Evolutionary conservation across 805 yeast species (phyloP), one percentile per base, ranked within the genome.

Genomic region (Komagataella pastoris): DNA sequence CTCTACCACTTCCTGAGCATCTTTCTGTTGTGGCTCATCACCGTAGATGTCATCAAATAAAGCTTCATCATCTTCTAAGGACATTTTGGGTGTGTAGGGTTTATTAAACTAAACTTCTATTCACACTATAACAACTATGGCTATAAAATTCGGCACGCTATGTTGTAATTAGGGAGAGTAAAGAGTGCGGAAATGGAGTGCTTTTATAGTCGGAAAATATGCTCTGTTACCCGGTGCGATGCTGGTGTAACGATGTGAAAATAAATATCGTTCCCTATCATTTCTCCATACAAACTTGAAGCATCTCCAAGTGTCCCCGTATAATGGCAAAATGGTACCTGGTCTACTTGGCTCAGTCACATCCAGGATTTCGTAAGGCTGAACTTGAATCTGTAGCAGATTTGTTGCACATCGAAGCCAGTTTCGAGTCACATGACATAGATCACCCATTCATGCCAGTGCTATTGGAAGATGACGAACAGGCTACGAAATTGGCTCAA

Each of bases 31-130:
- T 18, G 12, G 19, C 49, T 30, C 46, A 45, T 45, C 49, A 21
- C 24, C 18, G 46, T 51, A 10, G 69, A 90, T 87, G 66, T 90
- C 97, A 69, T 89, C 95, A 68, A 90, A 90, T 66, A 86, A 83
- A 61, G 88, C 91, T 66, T 89, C 97, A 69, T 90, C 97, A 71
- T 89, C 97, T 69, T 88, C 96, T 55, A 84, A 77, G 54, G 84
- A 77, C 85, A 81, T 81, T 52, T 52, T 67, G 19, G 47, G 17
- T n/a, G 23, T 24, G 18, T 47, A 18, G 18, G 18, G 24, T 30
- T 48, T 24, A 23, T 47, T 17, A 24, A 17, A 17, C 48, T n/a
- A 24, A 47, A 19, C 36, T 47, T 18, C 17, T 40, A 21, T 47
- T 44, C 45, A 24, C 17, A 48, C 44, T 48, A 48, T 48, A 48